These are phyloP conservation scores for Kluyveromyces dobzhanskii DNA, from an alignment of 805 yeast species.

Conservation along the genomic window DNA sequence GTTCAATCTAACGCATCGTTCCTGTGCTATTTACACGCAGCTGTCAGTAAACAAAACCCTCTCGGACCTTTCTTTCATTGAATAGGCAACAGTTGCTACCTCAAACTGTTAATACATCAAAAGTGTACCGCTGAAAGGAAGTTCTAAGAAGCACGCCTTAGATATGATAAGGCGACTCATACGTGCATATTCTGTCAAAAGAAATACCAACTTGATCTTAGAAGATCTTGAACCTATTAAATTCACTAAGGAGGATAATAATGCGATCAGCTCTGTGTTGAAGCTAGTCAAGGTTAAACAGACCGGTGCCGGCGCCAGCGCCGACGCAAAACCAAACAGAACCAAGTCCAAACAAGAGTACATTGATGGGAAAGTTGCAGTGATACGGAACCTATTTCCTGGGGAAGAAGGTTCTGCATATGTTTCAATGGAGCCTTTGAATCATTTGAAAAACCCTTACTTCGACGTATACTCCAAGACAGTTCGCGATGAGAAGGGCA, in stretches of 20 bases:
- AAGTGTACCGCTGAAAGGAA: no score
- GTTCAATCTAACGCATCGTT: no score
- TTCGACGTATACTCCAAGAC: conserved; percentile 9
- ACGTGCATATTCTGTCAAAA: background rate
- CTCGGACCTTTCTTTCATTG: no score
- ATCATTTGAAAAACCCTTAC: conserved; percentile 14
- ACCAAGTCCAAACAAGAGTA: conserved; percentile 11
- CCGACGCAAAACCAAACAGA: background rate
- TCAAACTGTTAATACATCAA: no score
- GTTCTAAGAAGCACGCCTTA: background rate
- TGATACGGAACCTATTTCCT: conserved; percentile 15
- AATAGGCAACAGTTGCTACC: no score
- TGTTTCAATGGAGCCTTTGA: conserved; percentile 14
- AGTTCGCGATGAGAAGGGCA: conserved; percentile 8
- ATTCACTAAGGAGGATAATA: background rate
- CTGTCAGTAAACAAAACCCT: no score
- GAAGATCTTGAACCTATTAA: background rate
- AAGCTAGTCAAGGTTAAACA: background rate
- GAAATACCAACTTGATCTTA: background rate
- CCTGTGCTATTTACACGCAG: no score
- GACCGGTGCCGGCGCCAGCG: background rate
- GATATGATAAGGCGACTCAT: background rate
- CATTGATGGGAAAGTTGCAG: conserved; percentile 13
- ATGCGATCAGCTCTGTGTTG: background rate
- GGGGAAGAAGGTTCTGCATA: conserved; percentile 11